These are phyloP conservation scores for Simplicillium aogashimaense DNA, from an alignment of 2,329 filamentous ascomycete genomes.

Conservation along the genomic window DNA sequence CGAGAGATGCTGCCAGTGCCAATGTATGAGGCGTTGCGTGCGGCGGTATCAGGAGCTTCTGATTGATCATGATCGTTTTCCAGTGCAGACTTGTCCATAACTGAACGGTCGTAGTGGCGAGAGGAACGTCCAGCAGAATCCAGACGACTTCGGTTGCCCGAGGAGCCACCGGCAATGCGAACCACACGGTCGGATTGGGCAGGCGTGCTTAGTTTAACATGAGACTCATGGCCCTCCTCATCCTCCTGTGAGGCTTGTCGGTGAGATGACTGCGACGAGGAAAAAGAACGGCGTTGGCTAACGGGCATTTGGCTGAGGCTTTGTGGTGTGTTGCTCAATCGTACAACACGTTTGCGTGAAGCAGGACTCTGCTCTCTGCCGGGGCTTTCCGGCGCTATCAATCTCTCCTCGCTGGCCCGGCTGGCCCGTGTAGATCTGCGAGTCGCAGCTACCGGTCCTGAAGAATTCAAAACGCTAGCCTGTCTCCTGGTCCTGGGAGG, in stretches of 20 bases:
- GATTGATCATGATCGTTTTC: constrained; percentile 36
- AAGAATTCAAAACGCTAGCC: constrained; percentile 32
- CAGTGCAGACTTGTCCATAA: constrained; percentile 20
- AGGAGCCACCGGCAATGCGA: constrained; percentile 43
- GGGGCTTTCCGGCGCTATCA: constrained; percentile 33
- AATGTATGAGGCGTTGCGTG: constrained; percentile 33
- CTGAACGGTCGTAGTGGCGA: constrained; percentile 21
- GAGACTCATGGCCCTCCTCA: constrained; percentile 26
- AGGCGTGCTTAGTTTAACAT: constrained; percentile 42
- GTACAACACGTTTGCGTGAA: constrained; percentile 43
- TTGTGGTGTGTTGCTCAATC: constrained; percentile 41
- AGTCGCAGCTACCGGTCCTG: constrained; percentile 29
- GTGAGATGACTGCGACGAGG: constrained; percentile 17
- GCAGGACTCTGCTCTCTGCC: constrained; percentile 42
- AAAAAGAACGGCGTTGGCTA: constrained; percentile 39
- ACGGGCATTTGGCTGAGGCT: constrained; percentile 29
- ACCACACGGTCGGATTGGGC: constrained; percentile 41
- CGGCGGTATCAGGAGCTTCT: constrained; percentile 39
- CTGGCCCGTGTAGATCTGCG: constrained; percentile 35
- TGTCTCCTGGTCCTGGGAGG: constrained; percentile 39
- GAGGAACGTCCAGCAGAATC: constrained; percentile 26
- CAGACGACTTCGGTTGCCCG: constrained; percentile 29
- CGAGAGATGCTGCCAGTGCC: constrained; percentile 44
- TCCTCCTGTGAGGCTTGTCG: constrained; percentile 26
- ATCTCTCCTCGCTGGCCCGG: constrained; percentile 25